Evolutionary conservation across 73 alveolate species (phyloP).

Genomic region (Paramecium primaurelia): DNA sequence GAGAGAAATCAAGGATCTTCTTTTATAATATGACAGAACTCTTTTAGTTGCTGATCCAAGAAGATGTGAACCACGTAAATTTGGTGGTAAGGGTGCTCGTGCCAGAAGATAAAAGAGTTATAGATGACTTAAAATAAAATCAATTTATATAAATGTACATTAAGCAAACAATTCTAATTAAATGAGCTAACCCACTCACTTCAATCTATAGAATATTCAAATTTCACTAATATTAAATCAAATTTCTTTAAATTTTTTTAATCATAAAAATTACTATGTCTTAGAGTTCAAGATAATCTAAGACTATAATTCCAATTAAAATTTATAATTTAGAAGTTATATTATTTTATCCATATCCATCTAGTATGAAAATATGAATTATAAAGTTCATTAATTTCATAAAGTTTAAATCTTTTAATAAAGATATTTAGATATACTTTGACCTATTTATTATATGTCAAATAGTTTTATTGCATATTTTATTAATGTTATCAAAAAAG

Average conservation of each 20-base stretch:
- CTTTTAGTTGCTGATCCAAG: slow-evolving; percentile 98
- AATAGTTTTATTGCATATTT: too few species aligned
- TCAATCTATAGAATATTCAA: neutral
- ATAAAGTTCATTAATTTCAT: too few species aligned
- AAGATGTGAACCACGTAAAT: slow-evolving; percentile 98
- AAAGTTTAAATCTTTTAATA: too few species aligned
- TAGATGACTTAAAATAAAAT: slow-evolving; percentile 62
- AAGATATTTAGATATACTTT: neutral
- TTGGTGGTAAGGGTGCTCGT: slow-evolving; percentile 98
- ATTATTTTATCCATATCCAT: neutral
- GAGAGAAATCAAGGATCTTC: slow-evolving; percentile 89
- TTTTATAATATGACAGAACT: slow-evolving; percentile 96
- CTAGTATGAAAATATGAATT: too few species aligned
- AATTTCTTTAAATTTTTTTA: neutral
- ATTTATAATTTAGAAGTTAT: neutral
- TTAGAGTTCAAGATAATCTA: too few species aligned
- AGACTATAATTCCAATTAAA: neutral
- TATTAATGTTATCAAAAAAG: too few species aligned
- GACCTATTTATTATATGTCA: neutral
- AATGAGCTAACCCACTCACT: neutral
- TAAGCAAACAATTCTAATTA: neutral
- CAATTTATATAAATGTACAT: neutral
- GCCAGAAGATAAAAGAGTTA: slow-evolving; percentile 92
- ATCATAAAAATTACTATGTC: neutral
- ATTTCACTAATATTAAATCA: neutral